Conservation (phyloP, 176 grass and related monocot genomes). For the Triticum monococcum region DNA sequence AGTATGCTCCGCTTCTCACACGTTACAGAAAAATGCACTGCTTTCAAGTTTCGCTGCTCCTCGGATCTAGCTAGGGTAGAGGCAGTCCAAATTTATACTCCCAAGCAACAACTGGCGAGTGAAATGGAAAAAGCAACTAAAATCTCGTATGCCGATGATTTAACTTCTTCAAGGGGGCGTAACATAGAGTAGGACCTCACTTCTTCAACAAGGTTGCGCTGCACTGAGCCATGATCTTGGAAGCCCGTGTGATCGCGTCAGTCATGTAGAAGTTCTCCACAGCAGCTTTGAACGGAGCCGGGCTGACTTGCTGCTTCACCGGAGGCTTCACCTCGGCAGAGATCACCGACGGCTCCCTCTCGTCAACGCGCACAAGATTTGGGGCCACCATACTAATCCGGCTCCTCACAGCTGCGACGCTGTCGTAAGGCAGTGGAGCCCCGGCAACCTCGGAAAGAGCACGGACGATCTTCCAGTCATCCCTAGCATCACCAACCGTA, state of each 20-base stretch:
- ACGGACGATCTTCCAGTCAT: slow-evolving; percentile 99
- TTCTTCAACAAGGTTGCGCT: slow-evolving; percentile 78
- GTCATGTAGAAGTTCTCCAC: slow-evolving; percentile 99
- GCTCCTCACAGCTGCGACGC: slow-evolving; percentile 44
- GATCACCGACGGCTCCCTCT: slow-evolving; percentile 68
- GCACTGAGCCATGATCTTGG: slow-evolving; percentile 99
- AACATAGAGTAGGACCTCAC: slow-evolving; percentile 23
- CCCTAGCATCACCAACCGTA: slow-evolving; percentile 90
- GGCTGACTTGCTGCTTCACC: slow-evolving; percentile 53
- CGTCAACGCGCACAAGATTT: slow-evolving; percentile 76
- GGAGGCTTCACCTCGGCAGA: slow-evolving; percentile 68
- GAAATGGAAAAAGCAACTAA: slow-evolving; percentile 13
- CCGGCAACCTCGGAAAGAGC: slow-evolving; percentile 85
- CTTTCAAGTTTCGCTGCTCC: slow-evolving; percentile 52
- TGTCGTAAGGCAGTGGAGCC: slow-evolving; percentile 61
- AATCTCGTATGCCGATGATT: not conserved
- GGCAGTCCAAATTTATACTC: slow-evolving; percentile 44
- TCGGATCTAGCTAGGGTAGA: slow-evolving; percentile 28
- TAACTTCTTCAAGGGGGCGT: no score
- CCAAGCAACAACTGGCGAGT: slow-evolving; percentile 9
- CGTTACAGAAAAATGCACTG: slow-evolving; percentile 45
- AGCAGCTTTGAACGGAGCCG: slow-evolving; percentile 50
- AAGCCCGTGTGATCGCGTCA: slow-evolving; percentile 86
- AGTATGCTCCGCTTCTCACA: slow-evolving; percentile 50
- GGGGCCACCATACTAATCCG: slow-evolving; percentile 71